Evolutionary conservation across 495 filamentous ascomycete species (phyloP).

Genomic region (Lasiosphaeria ovina): DNA sequence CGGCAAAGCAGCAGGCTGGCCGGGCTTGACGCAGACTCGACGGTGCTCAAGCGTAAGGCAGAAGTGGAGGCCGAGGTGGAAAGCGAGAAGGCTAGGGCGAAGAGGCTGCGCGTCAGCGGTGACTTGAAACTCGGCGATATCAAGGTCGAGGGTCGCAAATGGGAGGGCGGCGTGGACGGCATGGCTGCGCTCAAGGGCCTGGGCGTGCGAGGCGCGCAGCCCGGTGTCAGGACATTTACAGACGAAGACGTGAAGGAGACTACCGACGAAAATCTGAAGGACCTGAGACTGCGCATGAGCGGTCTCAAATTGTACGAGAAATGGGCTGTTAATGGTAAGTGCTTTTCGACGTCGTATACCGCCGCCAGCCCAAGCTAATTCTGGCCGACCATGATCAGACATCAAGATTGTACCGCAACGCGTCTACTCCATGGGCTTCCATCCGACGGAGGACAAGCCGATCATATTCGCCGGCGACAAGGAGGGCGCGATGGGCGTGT

Average conservation of each 20-base stretch:
- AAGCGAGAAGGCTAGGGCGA: constrained; percentile 62
- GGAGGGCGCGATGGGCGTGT: constrained; percentile 87
- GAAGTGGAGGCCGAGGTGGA: constrained; percentile 67
- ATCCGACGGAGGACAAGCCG: constrained; percentile 79
- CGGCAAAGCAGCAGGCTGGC: constrained; percentile 54
- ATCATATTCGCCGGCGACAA: constrained; percentile 97
- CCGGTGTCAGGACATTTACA: constrained; percentile 77
- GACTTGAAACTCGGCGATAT: constrained; percentile 75
- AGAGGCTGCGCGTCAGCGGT: constrained; percentile 68
- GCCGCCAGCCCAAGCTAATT: neutral
- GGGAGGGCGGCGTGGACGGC: constrained; percentile 41
- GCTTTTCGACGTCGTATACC: neutral
- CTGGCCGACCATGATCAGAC: constrained; percentile 44
- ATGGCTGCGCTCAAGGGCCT: constrained; percentile 44
- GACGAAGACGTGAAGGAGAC: constrained; percentile 78
- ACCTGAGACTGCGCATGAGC: constrained; percentile 76
- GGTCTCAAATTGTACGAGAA: constrained; percentile 75
- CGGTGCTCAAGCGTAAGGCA: constrained; percentile 74
- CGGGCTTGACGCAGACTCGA: constrained; percentile 56
- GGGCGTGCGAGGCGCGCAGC: constrained; percentile 62
- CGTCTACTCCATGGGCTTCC: constrained; percentile 84
- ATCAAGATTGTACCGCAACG: constrained; percentile 93
- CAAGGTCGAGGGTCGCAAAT: constrained; percentile 71
- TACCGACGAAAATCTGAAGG: constrained; percentile 70
- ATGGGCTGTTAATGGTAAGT: constrained; percentile 72